Evolutionary conservation across 805 yeast genomes (phyloP).

Genomic region (Wickerhamiella shivajii): DNA sequence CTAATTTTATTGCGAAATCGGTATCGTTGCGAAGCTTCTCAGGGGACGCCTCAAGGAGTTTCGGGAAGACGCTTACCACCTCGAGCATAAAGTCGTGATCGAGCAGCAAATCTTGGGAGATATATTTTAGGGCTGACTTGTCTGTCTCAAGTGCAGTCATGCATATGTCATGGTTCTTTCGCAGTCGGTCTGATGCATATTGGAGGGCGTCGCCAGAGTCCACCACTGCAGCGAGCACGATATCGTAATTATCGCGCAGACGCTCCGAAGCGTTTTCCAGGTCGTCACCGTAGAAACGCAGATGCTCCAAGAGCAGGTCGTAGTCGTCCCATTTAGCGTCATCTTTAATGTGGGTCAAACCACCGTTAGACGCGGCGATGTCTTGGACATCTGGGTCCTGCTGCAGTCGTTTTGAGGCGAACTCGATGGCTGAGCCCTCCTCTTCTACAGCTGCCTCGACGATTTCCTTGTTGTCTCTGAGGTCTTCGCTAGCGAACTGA

Average conservation of each 20-base stretch:
- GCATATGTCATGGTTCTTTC: not conserved
- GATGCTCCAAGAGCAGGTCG: too few relatives aligned
- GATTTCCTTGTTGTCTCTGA: not conserved
- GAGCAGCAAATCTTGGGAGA: too few relatives aligned
- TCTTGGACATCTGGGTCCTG: too few relatives aligned
- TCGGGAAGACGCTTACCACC: too few relatives aligned
- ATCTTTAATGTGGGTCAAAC: too few relatives aligned
- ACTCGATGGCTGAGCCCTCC: conserved; percentile 5
- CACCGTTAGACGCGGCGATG: too few relatives aligned
- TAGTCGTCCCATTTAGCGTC: too few relatives aligned
- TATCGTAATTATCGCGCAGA: not conserved
- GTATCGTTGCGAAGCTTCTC: too few relatives aligned
- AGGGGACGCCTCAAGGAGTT: too few relatives aligned
- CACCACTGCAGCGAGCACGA: not conserved
- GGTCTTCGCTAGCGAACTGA: not conserved
- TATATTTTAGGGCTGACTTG: too few relatives aligned
- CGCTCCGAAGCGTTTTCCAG: conserved; percentile 2
- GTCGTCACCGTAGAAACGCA: conserved; percentile 3
- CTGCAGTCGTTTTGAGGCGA: conserved; percentile 5
- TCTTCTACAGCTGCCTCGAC: conserved; percentile 1
- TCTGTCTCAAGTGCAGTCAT: conserved; percentile 1
- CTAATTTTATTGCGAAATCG: too few relatives aligned
- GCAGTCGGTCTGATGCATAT: conserved; percentile 1
- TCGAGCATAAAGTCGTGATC: too few relatives aligned
- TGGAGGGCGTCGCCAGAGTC: conserved; percentile 2